Percentiles rank a stretch among this genome's conserved stretches.
These are phyloP conservation scores for Trametes meyenii DNA, from an alignment of 768 basidiomycete species.

Conservation along the genomic window DNA sequence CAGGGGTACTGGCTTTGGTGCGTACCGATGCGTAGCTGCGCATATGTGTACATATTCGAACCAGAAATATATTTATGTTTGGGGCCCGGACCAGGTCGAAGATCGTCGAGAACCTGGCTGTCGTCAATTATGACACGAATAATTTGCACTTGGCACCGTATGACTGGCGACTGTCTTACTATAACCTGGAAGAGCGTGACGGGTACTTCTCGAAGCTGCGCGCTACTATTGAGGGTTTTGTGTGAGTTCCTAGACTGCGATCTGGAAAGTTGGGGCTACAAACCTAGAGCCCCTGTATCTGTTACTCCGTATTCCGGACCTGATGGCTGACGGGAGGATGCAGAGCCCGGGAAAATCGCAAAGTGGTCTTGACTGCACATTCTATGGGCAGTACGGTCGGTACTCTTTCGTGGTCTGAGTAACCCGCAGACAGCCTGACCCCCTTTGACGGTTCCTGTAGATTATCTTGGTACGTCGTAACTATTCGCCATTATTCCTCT, in stretches of 20 bases:
- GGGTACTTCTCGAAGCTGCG: conserved; percentile 88
- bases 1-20: conserved; percentile 96
- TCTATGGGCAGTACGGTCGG: conserved; percentile 84
- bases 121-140: conserved; percentile 90
- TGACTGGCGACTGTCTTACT: conserved; percentile 88
- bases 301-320: background rate
- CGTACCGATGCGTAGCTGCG: conserved; percentile 14
- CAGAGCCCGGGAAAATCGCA: conserved; percentile 71
- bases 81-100: conserved; percentile 62
- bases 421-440: background rate
- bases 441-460: conserved; percentile 27
- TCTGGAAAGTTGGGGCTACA: too few species aligned
- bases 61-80: background rate
- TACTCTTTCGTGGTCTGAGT: conserved; percentile 2
- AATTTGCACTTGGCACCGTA: conserved; percentile 85
- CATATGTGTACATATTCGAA: background rate
- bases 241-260: conserved; percentile 42
- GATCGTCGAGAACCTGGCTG: conserved; percentile 93
- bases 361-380: conserved; percentile 82
- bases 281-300: background rate
- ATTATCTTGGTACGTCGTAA: conserved; percentile 46
- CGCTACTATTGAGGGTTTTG: conserved; percentile 76
- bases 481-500: background rate
- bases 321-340: background rate
- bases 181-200: conserved; percentile 90